phyloP scores from a whole-genome alignment of 768 basidiomycete genomes.

The Russula griseocarnosa region DNA sequence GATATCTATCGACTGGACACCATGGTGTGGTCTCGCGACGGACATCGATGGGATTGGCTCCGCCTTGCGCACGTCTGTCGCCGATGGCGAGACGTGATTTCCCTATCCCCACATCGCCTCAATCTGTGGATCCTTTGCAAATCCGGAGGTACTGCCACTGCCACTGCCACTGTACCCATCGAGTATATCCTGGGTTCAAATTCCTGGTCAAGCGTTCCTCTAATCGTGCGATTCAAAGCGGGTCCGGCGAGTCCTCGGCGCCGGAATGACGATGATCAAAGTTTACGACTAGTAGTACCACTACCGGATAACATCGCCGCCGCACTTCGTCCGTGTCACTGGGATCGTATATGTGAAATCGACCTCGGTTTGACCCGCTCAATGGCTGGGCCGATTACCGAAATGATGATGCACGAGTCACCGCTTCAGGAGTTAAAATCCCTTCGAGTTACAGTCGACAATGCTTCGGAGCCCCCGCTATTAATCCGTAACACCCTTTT shows the following conservation, averaged over 20 bases:
- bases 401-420: constrained; percentile 33
- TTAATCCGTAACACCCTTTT: neutral
- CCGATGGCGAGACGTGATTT: neutral
- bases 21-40: neutral
- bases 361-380: neutral
- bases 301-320: neutral
- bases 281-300: no score
- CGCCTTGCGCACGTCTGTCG: constrained; percentile 4
- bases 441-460: constrained; percentile 30
- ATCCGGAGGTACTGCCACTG: no score
- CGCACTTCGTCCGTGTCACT: neutral
- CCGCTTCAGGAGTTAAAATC: constrained; percentile 22
- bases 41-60: constrained; percentile 2
- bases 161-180: no score
- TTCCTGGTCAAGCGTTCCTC: constrained; percentile 1
- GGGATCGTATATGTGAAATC: neutral
- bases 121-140: neutral
- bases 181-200: neutral
- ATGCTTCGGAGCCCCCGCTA: constrained; percentile 36
- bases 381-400: constrained; percentile 25
- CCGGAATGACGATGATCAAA: no score
- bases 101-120: neutral
- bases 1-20: neutral
- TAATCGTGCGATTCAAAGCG: neutral
- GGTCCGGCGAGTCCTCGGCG: no score